Conservation (phyloP, 2,329 filamentous ascomycete genomes). For the Bipolaris cookei region DNA sequence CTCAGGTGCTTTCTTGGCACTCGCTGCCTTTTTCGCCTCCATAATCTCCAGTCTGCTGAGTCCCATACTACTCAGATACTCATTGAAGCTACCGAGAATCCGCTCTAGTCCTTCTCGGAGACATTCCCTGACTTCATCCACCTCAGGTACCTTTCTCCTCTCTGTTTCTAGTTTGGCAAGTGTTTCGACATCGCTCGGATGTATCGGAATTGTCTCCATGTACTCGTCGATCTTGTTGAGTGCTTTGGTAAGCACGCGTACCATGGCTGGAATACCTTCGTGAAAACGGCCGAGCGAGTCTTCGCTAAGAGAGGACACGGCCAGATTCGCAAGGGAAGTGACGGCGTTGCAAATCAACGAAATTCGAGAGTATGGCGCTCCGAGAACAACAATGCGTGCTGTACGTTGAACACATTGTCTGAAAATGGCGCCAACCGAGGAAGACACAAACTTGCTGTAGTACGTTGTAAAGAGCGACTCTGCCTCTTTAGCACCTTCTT, state of each 20-base stretch:
- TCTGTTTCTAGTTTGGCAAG: constrained; percentile 52
- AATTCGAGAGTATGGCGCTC: constrained; percentile 71
- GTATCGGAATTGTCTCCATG: constrained; percentile 62
- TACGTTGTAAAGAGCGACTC: constrained; percentile 37
- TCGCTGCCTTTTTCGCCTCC: constrained; percentile 55
- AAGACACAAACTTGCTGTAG: constrained; percentile 41
- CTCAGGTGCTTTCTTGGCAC: constrained; percentile 26
- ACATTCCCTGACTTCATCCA: constrained; percentile 71
- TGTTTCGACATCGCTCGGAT: constrained; percentile 80
- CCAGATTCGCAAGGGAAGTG: constrained; percentile 71
- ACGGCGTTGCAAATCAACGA: constrained; percentile 58
- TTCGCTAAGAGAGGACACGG: constrained; percentile 76
- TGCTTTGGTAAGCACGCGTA: constrained; percentile 73
- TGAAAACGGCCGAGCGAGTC: constrained; percentile 89
- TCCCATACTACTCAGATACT: constrained; percentile 73
- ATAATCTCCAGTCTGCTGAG: constrained; percentile 74
- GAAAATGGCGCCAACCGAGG: constrained; percentile 70
- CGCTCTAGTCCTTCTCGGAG: constrained; percentile 70
- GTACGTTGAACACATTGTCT: constrained; percentile 71
- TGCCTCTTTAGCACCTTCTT: constrained; percentile 36
- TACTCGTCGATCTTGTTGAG: constrained; percentile 74
- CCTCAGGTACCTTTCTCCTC: constrained; percentile 61
- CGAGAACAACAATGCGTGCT: constrained; percentile 72
- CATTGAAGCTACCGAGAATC: constrained; percentile 74
- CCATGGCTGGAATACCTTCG: constrained; percentile 74